Evolutionary conservation across 2,329 filamentous ascomycete species (phyloP), one percentile per base, ranked within the genome.

Genomic region (Arthrobotrys entomopaga): DNA sequence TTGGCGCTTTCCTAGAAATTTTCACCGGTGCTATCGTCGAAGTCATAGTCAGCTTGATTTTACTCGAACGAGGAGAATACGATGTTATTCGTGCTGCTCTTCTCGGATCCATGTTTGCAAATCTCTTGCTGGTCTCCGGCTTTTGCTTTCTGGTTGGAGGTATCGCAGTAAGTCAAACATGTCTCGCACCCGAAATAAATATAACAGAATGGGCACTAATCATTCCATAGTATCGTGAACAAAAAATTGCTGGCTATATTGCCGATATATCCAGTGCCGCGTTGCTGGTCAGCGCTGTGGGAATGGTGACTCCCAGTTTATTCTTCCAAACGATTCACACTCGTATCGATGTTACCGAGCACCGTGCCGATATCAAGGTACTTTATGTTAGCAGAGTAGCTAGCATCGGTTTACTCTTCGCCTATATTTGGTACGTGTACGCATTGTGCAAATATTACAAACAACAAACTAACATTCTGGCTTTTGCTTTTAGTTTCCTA

Each of bases 61-160:
- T 96, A 53, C 84, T 95, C 1, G 80, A 80, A 10, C 81, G 83
- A 1, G 75, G 83, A 50, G 81, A 83, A 81, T 89, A 89, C 75
- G 84, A 86, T 16, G 90, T 95, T 78, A 91, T 96, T 77, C 88
- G 91, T 79, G 91, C 91, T 60, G 92, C 92, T 22, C 93, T 96
- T 65, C 83, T 96, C 0, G 92, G 92, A 42, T 94, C 91, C 0
- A 90, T 96, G 52, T 81, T 96, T 48, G 91, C 92, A 10, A 96
- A 92, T 38, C 86, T 95, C 82, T 82, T 96, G 49, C 84, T 96
- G 0, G 95, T 92, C 78, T 82, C 95, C 20, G 92, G 92, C 0
- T 79, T 89, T 57, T 95, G 91, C 80, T 96, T 96, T 83, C 87
- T 94, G 75, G 86, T 88, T 24, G 91, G 91, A 46, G 92, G 92